A percentile compares a stretch with the other conserved stretches of the same genome.
These are phyloP conservation scores for Mesotaenium endlicherianum DNA, from an alignment of 139 green algal genomes.

Conservation along the genomic window DNA sequence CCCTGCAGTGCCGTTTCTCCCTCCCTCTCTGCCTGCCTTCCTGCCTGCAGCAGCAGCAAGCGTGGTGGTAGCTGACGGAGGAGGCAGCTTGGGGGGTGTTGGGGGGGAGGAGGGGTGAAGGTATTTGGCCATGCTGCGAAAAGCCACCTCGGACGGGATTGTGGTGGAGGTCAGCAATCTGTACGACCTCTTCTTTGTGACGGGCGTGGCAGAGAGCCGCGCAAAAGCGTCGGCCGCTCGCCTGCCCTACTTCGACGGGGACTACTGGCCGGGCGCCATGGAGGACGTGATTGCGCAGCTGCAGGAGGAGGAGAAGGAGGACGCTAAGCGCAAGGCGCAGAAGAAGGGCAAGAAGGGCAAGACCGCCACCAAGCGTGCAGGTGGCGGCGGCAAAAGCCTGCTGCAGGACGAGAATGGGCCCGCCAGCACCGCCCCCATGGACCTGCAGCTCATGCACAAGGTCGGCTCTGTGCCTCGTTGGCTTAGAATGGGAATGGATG, in stretches of 20 bases:
- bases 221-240: slow-evolving; percentile 54
- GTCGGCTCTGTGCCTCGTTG: too few relatives aligned
- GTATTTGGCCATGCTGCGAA: slow-evolving; percentile 86
- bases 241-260: slow-evolving; percentile 96
- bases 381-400: slow-evolving; percentile 62
- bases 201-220: slow-evolving; percentile 72
- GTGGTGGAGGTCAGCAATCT: slow-evolving; percentile 85
- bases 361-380: slow-evolving; percentile 55
- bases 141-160: slow-evolving; percentile 64
- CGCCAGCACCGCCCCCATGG: not conserved
- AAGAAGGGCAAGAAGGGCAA: slow-evolving; percentile 53
- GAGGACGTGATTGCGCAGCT: slow-evolving; percentile 59
- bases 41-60: too few relatives aligned
- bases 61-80: too few relatives aligned
- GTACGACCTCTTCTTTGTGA: slow-evolving; percentile 88
- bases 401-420: not conserved
- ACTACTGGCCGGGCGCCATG: slow-evolving; percentile 95
- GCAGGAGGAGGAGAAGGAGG: slow-evolving; percentile 43
- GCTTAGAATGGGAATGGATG: not conserved
- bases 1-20: not conserved
- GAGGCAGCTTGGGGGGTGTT: too few relatives aligned
- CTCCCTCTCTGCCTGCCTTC: too few relatives aligned
- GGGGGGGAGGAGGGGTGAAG: slow-evolving; percentile 14
- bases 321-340: slow-evolving; percentile 19
- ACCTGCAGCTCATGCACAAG: slow-evolving; percentile 50